Percentiles rank a stretch among this genome's conserved stretches.
Conservation (phyloP, 257 asterid genomes). For the Solanum chmielewskii region DNA sequence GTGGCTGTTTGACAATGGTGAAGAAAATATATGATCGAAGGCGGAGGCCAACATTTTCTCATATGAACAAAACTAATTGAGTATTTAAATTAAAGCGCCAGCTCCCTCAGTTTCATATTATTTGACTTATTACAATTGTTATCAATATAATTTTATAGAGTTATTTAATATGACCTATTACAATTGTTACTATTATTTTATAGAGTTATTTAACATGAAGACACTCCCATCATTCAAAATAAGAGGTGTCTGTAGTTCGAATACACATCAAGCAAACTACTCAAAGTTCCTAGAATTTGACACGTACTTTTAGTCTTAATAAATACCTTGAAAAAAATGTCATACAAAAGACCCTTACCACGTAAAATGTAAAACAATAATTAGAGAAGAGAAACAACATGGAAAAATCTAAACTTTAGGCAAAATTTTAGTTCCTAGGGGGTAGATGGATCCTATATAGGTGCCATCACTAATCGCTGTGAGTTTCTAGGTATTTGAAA, state of each 20-base stretch:
- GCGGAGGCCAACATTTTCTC: background rate
- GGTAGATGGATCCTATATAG: background rate
- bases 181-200: too few relatives aligned
- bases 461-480: background rate
- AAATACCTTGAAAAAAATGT: too few relatives aligned
- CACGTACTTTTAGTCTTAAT: background rate
- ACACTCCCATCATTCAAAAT: rapidly evolving
- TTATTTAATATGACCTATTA: background rate
- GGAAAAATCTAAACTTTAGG: background rate
- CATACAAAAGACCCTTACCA: background rate
- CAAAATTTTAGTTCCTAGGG: background rate
- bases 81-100: background rate
- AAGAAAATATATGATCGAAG: background rate
- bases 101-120: background rate
- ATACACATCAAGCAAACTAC: background rate
- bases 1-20: background rate
- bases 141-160: too few relatives aligned
- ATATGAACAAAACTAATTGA: background rate
- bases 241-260: background rate
- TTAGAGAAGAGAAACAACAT: background rate
- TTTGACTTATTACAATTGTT: background rate
- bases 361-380: background rate
- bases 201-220: background rate
- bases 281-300: background rate
- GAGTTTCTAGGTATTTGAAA: background rate